Conservation (phyloP, 2,329 filamentous ascomycete genomes). For the Claviceps spartinae region DNA sequence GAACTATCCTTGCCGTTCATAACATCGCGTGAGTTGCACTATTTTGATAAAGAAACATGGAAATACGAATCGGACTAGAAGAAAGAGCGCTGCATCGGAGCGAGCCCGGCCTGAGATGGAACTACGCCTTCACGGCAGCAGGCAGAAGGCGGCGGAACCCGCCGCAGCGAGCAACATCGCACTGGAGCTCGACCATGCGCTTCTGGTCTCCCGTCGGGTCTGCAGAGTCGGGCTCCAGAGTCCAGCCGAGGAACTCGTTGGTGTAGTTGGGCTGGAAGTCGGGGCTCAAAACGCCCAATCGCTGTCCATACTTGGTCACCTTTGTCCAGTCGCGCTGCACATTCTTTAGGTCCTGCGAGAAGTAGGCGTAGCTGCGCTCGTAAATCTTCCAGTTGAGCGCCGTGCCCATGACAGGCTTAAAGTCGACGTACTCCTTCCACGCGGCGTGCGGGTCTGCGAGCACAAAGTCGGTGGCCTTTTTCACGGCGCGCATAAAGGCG, state of each 20-base stretch:
- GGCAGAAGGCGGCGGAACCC: conserved; percentile 43
- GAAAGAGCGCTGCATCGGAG: too few relatives aligned
- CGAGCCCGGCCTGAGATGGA: too few relatives aligned
- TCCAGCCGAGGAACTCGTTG: conserved; percentile 56
- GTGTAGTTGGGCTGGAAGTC: conserved; percentile 61
- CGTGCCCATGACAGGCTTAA: conserved; percentile 58
- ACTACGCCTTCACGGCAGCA: conserved; percentile 4
- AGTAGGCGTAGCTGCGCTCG: conserved; percentile 65
- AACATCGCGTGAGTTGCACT: too few relatives aligned
- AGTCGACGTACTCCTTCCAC: conserved; percentile 55
- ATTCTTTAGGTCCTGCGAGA: conserved; percentile 62
- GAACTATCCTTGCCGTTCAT: too few relatives aligned
- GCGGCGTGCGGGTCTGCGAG: conserved; percentile 48
- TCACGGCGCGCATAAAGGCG: conserved; percentile 59
- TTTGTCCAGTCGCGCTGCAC: conserved; percentile 63
- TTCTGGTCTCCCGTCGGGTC: conserved; percentile 64
- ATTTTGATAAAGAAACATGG: too few relatives aligned
- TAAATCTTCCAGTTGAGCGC: conserved; percentile 65
- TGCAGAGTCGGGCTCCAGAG: conserved; percentile 46
- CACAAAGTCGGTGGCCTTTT: conserved; percentile 61
- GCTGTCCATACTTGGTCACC: conserved; percentile 64
- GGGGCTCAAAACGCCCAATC: conserved; percentile 51
- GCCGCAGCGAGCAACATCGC: conserved; percentile 48
- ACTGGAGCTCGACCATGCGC: conserved; percentile 56
- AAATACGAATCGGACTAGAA: too few relatives aligned